Percentiles rank a stretch among this genome's conserved stretches.
Evolutionary conservation across 768 basidiomycete genomes (phyloP).

Genomic region (Agaricus bisporus): DNA sequence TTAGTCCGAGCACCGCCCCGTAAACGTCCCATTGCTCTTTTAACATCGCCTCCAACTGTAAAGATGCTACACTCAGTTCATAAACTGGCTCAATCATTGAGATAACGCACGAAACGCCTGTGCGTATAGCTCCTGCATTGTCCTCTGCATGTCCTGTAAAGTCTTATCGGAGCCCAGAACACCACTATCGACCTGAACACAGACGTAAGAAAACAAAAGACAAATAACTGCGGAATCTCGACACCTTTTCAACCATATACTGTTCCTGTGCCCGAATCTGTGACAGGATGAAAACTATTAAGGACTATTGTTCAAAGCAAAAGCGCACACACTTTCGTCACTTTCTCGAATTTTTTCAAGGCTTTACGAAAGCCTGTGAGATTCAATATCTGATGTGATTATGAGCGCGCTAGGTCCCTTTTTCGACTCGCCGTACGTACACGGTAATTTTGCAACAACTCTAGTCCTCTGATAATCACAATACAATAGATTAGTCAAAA

Average conservation of each 20-base stretch:
- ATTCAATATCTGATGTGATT: constrained; percentile 60
- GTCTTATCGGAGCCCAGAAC: constrained; percentile 58
- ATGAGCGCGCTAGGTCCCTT: background rate
- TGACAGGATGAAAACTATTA: background rate
- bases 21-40: constrained; percentile 65
- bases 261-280: constrained; percentile 68
- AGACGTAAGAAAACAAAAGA: background rate
- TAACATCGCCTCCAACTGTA: constrained; percentile 62
- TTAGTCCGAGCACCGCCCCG: constrained; percentile 45
- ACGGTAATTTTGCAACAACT: constrained; percentile 84
- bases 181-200: constrained; percentile 53
- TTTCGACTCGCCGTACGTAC: constrained; percentile 31
- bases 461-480: constrained; percentile 19
- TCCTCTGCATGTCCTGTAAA: constrained; percentile 61
- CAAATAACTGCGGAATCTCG: background rate
- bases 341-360: constrained; percentile 81
- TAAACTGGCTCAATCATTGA: background rate
- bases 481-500: too few species aligned
- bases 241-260: constrained; percentile 78
- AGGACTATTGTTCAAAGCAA: background rate
- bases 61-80: background rate
- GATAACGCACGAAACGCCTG: constrained; percentile 59
- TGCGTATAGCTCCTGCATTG: constrained; percentile 77
- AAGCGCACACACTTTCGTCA: constrained; percentile 46
- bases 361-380: constrained; percentile 86